Evolutionary conservation across 2,329 filamentous ascomycete genomes (phyloP), one percentile per base, ranked within the genome.

Genomic region (Colletotrichum caudatum): DNA sequence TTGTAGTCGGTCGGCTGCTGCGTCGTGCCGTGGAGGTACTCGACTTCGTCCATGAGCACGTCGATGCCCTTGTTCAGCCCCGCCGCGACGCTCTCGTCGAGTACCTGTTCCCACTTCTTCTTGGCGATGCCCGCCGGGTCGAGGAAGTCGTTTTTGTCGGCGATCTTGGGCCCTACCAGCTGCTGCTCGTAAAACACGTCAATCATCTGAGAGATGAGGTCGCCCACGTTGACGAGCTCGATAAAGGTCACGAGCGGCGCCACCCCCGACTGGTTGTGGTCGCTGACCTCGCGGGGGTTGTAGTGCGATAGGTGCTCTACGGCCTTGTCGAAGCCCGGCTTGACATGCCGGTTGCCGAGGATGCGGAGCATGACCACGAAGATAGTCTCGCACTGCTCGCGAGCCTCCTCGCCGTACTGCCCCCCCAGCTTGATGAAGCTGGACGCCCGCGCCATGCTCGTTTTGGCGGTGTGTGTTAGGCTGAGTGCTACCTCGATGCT

Each of bases 171-270:
- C 0, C 90, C 89, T 7, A 94, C 90, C 37, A 99, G 88, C 82
- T 99, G 96, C 82, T 98, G 96, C 79, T 97, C 93, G 82, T 97
- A 99, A 80, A 99, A 99, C 44, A 99, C 94, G 79, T 99, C 96
- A 70, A 99, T 90, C 96, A 99, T 99, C 81, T 99, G 96, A 71
- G 97, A 94, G 76, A 99, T 99, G 69, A 99, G 87, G 80, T 99
- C 96, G 70, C 96, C 96, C 0, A 99, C 95, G 78, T 99, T 99
- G 80, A 99, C 96, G 37, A 99, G 89, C 82, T 99, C 96, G 73
- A 99, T 90, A 77, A 99, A 99, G 0, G 94, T 98, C 57, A 98
- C 94, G 5, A 99, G 87, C 2, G 96, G 96, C 66, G 94, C 94
- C 9, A 98, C 95, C 0, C 93, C 93, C 44, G 89, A 85, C 74